Percentiles rank a stretch among this genome's conserved stretches.
These are phyloP conservation scores for Ophiosphaerella herpotricha DNA, from an alignment of 2,329 filamentous ascomycete species.

Conservation along the genomic window DNA sequence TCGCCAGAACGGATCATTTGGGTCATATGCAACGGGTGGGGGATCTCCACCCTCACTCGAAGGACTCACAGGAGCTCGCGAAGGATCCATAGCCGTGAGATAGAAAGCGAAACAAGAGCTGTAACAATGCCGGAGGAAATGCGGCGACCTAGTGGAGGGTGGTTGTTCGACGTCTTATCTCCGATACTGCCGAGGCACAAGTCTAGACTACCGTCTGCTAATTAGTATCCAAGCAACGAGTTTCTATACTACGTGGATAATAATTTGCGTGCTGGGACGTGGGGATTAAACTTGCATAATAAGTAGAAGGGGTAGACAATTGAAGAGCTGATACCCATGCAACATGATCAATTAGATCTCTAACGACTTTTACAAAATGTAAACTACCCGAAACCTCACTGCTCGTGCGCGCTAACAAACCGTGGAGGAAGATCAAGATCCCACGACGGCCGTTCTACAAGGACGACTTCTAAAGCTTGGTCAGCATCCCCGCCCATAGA, in stretches of 20 bases:
- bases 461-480: slow-evolving; percentile 72
- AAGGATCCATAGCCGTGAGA: slow-evolving; percentile 29
- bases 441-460: slow-evolving; percentile 86
- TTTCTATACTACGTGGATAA: too few species aligned
- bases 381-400: slow-evolving; percentile 7
- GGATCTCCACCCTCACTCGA: slow-evolving; percentile 32
- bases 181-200: background rate
- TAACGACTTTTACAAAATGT: background rate
- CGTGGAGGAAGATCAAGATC: slow-evolving; percentile 77
- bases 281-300: background rate
- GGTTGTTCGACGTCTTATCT: background rate
- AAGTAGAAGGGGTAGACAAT: background rate
- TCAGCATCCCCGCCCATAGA: slow-evolving; percentile 55
- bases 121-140: background rate
- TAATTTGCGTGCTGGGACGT: background rate
- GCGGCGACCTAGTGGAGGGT: background rate
- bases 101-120: background rate
- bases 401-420: slow-evolving; percentile 52
- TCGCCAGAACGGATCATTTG: slow-evolving; percentile 40
- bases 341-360: slow-evolving; percentile 6
- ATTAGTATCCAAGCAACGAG: too few species aligned
- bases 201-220: background rate
- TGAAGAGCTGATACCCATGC: background rate
- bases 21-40: slow-evolving; percentile 37
- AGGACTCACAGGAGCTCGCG: slow-evolving; percentile 25